phyloP scores from a whole-genome alignment of 139 green algal genomes.

The Trebouxia sp. region DNA sequence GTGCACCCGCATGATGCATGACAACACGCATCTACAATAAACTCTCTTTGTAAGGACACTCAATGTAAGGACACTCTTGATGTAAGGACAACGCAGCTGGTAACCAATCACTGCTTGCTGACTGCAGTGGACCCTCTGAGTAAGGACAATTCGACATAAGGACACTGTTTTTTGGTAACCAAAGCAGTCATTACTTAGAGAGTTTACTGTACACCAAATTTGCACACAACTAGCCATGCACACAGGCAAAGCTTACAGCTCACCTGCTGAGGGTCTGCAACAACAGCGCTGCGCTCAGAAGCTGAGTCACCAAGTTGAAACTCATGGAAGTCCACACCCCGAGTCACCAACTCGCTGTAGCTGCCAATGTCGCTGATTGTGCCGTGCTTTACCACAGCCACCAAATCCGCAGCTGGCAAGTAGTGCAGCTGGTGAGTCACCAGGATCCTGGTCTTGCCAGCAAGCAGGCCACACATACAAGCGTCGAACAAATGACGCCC shows the following conservation, averaged over 20 bases:
- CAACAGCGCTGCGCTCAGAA: background rate
- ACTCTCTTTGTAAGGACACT: no score
- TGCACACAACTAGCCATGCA: no score
- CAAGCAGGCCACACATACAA: slow-evolving; percentile 56
- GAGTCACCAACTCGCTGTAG: slow-evolving; percentile 35
- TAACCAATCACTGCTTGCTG: no score
- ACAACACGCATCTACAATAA: no score
- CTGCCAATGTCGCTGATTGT: slow-evolving; percentile 14
- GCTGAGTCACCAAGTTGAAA: slow-evolving; percentile 4
- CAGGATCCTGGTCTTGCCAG: slow-evolving; percentile 73
- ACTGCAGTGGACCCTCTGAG: no score
- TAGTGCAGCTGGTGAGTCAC: slow-evolving; percentile 92
- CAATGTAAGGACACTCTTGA: no score
- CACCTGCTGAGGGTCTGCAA: background rate
- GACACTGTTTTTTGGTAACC: no score
- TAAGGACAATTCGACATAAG: no score
- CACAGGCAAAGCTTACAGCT: background rate
- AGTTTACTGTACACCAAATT: no score
- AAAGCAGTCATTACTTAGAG: no score
- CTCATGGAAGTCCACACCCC: slow-evolving; percentile 27
- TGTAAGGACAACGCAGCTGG: no score
- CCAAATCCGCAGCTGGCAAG: slow-evolving; percentile 73
- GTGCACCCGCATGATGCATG: no score
- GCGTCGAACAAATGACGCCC: slow-evolving; percentile 78
- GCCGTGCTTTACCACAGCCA: slow-evolving; percentile 73